Base-by-base conservation (phyloP, 768 basidiomycete genomes). In the Kockovaella imperatae region DNA sequence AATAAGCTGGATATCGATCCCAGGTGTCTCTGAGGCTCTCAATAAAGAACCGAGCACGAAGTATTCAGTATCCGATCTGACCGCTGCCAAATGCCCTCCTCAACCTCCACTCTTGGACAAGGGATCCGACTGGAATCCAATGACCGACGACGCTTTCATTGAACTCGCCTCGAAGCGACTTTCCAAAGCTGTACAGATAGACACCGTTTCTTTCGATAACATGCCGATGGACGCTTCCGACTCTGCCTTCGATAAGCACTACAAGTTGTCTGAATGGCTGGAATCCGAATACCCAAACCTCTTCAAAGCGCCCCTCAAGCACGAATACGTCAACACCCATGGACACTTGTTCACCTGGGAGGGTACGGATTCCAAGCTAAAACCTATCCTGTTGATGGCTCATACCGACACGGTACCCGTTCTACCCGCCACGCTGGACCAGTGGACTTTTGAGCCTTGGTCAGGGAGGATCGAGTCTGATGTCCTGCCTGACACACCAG, bases 281-380 rank as follows among this genome's bases (percentile, higher is more conserved):
- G 53, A 63, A 23, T 45, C 45, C 7, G 67, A 68, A 35, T 68
- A 46, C 42, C 57, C 67, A n/a, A 54, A 62, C 32, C 29, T 61
- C 13, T 68, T 53, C 44, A 47, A 50, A 31, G 42, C 29, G 13
- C 51, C 52, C 2, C 74, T 87, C 35, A 61, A 75, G 25, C 74
- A 84, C 50, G 81, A 80, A 7, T 81, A 80, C 56, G 79, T 89
- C 58, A 86, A 87, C 66, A 83, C 79, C 0, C 84, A 83, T 56
- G 86, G 79, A 0, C 74, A 87, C n/a, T 67, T 86, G 6, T 84
- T 80, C 62, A 78, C 80, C 30, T 88, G 86, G 86, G 72, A 76
- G 50, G 86, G 85, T 1, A 75, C 76, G 2, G 75, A 85, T 55
- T 49, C 64, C 11, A 69, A 74, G 1, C 72, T 85, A 5, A 83